Base-by-base conservation (phyloP, 352 stramenopile genomes). In the Globisporangium apiculatum region DNA sequence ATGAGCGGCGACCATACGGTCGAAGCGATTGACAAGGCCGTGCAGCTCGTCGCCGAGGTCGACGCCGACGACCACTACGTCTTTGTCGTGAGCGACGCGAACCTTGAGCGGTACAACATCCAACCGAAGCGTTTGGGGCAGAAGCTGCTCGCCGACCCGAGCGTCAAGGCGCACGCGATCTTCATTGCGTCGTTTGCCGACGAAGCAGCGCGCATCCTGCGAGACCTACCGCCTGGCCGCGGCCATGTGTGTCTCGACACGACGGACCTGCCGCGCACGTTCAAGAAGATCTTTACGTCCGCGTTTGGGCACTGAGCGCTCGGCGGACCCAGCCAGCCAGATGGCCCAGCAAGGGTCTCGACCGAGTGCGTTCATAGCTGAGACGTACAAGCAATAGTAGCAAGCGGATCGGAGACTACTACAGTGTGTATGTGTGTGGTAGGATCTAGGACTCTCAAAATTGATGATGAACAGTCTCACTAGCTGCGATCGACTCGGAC, bases 71-170 rank as follows among this genome's bases (percentile, higher is more conserved):
- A 94, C 42, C 79, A 83, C 51, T 89, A 96, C 50, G 91, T 98
- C 15, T 96, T 98, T 61, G 84, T 96, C 8, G 86, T 99, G 49
- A 97, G 83, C 42, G 96, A 99, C 72, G 96, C 96, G 43, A 99
- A 99, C 61, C 76, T 99, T 5, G 72, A 95, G 38, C 83, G 93
- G 11, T 99, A 99, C 75, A 75, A 91, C 18, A 92, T 92, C 55
- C 71, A 69, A 10, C 79, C 83, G 1, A 61, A 66, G 45, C 73
- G 69, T 3, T 69, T 92, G 49, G 78, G 74, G 7, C 68, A 66
- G 46, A 76, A 86, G 57, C 58, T 92, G 18, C 7, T 83, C 11
- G 66, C 67, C 4, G 78, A 90, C 35, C 63, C 66, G 12, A 67
- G 63, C 11, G 83, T 92, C 24, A 78, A 87, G 52, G 78, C 79